These are phyloP conservation scores for Leccinum variicolor DNA, from an alignment of 768 basidiomycete genomes.

Conservation along the genomic window DNA sequence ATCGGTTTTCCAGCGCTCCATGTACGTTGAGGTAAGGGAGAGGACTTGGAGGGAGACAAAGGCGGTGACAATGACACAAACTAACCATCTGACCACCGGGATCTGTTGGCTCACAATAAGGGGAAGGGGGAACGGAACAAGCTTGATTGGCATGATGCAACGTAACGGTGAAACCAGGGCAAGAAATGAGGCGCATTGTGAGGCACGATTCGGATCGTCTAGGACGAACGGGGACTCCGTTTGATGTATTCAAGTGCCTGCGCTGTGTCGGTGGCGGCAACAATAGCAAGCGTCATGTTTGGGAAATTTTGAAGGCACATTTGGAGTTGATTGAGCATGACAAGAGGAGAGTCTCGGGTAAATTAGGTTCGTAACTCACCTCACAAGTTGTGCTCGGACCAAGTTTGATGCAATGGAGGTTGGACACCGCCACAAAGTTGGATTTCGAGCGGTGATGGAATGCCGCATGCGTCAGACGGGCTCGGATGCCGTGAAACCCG, in stretches of 20 bases:
- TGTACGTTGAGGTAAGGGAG: neutral
- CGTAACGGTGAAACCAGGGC: conserved; percentile 19
- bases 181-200: neutral
- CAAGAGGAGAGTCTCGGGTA: conserved; percentile 19
- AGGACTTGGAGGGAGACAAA: neutral
- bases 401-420: neutral
- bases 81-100: neutral
- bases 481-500: conserved; percentile 3
- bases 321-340: conserved; percentile 3
- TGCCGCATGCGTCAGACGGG: neutral
- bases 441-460: neutral
- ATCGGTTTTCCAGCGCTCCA: conserved; percentile 5
- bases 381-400: conserved; percentile 6
- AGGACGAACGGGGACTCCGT: neutral
- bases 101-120: conserved; percentile 6
- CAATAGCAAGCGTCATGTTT: conserved; percentile 4
- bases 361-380: conserved; percentile 6
- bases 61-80: neutral
- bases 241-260: neutral
- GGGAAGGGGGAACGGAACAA: neutral
- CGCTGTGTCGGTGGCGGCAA: conserved; percentile 5
- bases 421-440: conserved; percentile 11
- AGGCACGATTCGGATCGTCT: neutral
- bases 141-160: neutral
- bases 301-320: neutral